These are phyloP conservation scores for Termitomyces sp. DNA, from an alignment of 768 basidiomycete genomes.

Conservation along the genomic window DNA sequence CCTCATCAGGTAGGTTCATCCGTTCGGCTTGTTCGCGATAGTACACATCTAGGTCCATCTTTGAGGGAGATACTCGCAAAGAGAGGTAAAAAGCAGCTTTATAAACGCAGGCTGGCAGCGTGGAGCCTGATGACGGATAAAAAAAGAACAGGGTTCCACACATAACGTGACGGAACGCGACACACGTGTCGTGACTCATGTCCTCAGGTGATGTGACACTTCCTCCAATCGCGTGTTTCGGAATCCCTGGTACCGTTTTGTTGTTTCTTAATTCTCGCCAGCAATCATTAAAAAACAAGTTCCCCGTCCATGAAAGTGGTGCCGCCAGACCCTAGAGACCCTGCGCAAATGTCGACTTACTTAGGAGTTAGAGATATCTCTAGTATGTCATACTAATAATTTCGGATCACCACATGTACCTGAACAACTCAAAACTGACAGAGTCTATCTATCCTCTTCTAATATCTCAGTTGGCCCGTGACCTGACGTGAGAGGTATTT, in stretches of 20 bases:
- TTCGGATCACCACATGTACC: not conserved
- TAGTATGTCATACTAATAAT: not conserved
- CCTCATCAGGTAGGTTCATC: conserved; percentile 52
- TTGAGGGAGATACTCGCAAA: conserved; percentile 6
- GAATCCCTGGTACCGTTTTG: not conserved
- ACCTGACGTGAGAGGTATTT: not conserved
- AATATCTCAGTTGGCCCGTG: not conserved
- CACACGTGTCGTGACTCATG: conserved; percentile 1
- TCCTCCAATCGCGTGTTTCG: not conserved
- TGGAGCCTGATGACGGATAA: not conserved
- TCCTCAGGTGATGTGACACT: not conserved
- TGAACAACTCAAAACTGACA: not conserved
- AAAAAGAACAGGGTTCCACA: no score
- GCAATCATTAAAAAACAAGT: not conserved
- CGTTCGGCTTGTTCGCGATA: conserved; percentile 50
- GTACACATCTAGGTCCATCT: conserved; percentile 39
- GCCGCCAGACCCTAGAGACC: not conserved
- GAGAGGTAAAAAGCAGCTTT: conserved; percentile 6
- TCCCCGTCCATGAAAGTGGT: not conserved
- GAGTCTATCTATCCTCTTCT: not conserved
- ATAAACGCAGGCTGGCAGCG: not conserved
- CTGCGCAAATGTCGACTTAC: not conserved
- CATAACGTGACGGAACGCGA: not conserved
- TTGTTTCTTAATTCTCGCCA: not conserved
- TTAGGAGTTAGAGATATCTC: not conserved